phyloP scores from a whole-genome alignment of 345 rosid genomes.

The Schrenkiella parvula region DNA sequence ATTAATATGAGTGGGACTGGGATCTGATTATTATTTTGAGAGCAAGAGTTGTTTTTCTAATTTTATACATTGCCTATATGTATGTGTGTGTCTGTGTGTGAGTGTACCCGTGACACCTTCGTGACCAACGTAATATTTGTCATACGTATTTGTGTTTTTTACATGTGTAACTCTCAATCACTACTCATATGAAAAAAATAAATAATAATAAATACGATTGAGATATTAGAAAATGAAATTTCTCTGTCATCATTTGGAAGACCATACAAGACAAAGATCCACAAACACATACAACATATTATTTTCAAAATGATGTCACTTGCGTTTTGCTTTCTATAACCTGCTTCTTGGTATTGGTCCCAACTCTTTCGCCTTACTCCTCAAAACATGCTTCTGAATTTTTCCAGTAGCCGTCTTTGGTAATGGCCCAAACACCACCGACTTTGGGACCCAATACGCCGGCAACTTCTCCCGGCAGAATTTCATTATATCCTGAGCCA shows the following conservation, averaged over 20 bases:
- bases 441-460: slow-evolving; percentile 85
- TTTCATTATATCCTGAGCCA: slow-evolving; percentile 63
- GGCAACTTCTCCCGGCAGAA: slow-evolving; percentile 69
- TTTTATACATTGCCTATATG: not conserved
- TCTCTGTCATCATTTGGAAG: not conserved
- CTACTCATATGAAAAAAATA: not conserved
- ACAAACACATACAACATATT: slow-evolving; percentile 5
- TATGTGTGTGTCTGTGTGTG: not conserved
- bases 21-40: not conserved
- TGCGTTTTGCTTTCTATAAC: slow-evolving; percentile 33
- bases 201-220: not conserved
- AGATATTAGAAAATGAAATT: not conserved
- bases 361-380: slow-evolving; percentile 73
- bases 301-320: not conserved
- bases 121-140: not conserved
- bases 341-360: slow-evolving; percentile 64
- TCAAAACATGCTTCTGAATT: slow-evolving; percentile 78
- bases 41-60: not conserved
- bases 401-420: slow-evolving; percentile 95
- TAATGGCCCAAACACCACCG: slow-evolving; percentile 73
- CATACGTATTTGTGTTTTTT: not conserved
- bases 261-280: not conserved
- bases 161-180: not conserved
- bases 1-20: slow-evolving; percentile 21
- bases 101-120: not conserved